Conservation (phyloP, 202 grass and related monocot genomes). For the Setaria italica region DNA sequence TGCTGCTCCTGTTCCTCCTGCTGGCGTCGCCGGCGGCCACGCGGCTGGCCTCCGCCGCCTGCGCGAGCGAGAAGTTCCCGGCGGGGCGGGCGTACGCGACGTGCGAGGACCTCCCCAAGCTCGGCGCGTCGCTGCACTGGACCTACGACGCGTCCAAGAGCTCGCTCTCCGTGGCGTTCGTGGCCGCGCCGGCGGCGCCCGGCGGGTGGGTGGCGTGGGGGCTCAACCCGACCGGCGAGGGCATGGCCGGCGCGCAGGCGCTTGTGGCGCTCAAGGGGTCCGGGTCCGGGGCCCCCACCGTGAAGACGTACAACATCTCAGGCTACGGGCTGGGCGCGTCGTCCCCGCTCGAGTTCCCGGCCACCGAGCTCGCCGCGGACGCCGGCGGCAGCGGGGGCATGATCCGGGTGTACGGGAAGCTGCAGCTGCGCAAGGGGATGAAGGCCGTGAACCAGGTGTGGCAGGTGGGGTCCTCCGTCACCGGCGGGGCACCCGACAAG, state of each 20-base stretch:
- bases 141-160: slow-evolving; percentile 58
- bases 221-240: slow-evolving; percentile 64
- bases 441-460: slow-evolving; percentile 77
- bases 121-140: slow-evolving; percentile 80
- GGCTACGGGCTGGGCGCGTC: slow-evolving; percentile 51
- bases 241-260: slow-evolving; percentile 77
- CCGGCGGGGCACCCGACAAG: slow-evolving; percentile 62
- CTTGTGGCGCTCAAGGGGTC: slow-evolving; percentile 69
- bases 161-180: slow-evolving; percentile 76
- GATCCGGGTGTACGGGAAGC: slow-evolving; percentile 73
- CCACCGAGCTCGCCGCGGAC: slow-evolving; percentile 72
- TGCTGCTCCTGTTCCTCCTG: slow-evolving; percentile 53
- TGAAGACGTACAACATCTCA: slow-evolving; percentile 87
- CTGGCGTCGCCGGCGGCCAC: slow-evolving; percentile 28
- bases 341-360: slow-evolving; percentile 61
- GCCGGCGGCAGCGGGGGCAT: slow-evolving; percentile 46
- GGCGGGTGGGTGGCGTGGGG: slow-evolving; percentile 90
- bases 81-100: slow-evolving; percentile 51
- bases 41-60: slow-evolving; percentile 34
- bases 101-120: slow-evolving; percentile 72
- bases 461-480: slow-evolving; percentile 80
- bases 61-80: slow-evolving; percentile 73
- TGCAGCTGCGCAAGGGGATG: slow-evolving; percentile 61
- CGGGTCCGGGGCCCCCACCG: slow-evolving; percentile 32
- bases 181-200: slow-evolving; percentile 59